Conservation (phyloP, 2,329 filamentous ascomycete genomes). For the Epichloe scottii region DNA sequence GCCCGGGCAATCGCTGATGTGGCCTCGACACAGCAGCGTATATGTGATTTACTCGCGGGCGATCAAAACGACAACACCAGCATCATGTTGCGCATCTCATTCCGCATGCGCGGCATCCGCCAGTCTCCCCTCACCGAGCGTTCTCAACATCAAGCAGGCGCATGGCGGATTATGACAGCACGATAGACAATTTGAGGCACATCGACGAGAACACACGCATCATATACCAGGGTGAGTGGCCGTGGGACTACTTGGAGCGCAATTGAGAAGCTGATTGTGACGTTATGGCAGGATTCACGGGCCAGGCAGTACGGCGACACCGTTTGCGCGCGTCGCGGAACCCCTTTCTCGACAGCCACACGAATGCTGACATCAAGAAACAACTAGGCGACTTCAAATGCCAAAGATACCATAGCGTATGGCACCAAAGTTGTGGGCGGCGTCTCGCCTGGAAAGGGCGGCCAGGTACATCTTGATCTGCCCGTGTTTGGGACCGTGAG, state of each 20-base stretch:
- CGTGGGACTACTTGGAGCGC: not conserved
- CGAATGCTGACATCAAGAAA: too few species aligned
- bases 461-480: slow-evolving; percentile 19
- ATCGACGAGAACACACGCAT: slow-evolving; percentile 18
- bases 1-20: too few species aligned
- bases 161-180: slow-evolving; percentile 12
- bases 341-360: not conserved
- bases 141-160: not conserved
- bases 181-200: slow-evolving; percentile 17
- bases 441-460: slow-evolving; percentile 25
- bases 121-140: not conserved
- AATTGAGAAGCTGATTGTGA: not conserved
- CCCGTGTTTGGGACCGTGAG: slow-evolving; percentile 23
- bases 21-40: too few species aligned
- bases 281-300: slow-evolving; percentile 21
- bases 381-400: slow-evolving; percentile 24
- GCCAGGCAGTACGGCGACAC: slow-evolving; percentile 19
- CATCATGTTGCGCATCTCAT: not conserved
- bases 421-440: slow-evolving; percentile 26
- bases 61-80: not conserved
- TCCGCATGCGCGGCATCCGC: not conserved
- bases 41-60: too few species aligned
- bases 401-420: slow-evolving; percentile 25
- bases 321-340: not conserved
- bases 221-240: slow-evolving; percentile 21